Evolutionary conservation across 2,329 filamentous ascomycete genomes (phyloP).

Genomic region (Aspergillus piperis): DNA sequence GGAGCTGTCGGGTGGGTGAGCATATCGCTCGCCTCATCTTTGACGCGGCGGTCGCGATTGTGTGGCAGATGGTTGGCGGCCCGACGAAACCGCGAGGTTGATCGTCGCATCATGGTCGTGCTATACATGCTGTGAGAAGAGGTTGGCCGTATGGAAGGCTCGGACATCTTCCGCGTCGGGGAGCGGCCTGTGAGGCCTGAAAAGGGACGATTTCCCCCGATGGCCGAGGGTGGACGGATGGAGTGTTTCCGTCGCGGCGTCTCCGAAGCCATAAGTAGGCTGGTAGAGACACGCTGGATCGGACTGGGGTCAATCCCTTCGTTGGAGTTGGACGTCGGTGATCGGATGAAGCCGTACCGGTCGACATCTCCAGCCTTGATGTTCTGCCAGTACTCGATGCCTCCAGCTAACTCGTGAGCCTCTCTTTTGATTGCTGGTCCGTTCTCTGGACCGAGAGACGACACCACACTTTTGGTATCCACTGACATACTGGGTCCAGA

Average conservation of each 20-base stretch:
- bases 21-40: constrained; percentile 66
- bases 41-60: constrained; percentile 55
- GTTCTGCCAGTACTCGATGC: constrained; percentile 66
- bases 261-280: constrained; percentile 58
- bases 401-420: constrained; percentile 60
- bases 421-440: constrained; percentile 50
- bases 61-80: constrained; percentile 56
- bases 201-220: constrained; percentile 48
- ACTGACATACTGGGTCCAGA: constrained; percentile 29
- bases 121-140: constrained; percentile 50
- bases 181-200: constrained; percentile 42
- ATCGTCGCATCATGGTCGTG: constrained; percentile 43
- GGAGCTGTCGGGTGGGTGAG: constrained; percentile 60
- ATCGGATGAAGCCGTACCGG: constrained; percentile 64
- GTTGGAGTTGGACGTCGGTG: constrained; percentile 27
- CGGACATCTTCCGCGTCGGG: constrained; percentile 44
- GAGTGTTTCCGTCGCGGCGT: constrained; percentile 57
- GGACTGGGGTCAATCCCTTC: constrained; percentile 40
- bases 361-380: constrained; percentile 62
- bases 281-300: constrained; percentile 62
- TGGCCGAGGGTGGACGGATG: constrained; percentile 52
- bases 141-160: constrained; percentile 47
- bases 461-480: constrained; percentile 30
- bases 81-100: constrained; percentile 51
- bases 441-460: constrained; percentile 31